Conservation (phyloP, 495 filamentous ascomycete species). For the Usnea hakonensis region DNA sequence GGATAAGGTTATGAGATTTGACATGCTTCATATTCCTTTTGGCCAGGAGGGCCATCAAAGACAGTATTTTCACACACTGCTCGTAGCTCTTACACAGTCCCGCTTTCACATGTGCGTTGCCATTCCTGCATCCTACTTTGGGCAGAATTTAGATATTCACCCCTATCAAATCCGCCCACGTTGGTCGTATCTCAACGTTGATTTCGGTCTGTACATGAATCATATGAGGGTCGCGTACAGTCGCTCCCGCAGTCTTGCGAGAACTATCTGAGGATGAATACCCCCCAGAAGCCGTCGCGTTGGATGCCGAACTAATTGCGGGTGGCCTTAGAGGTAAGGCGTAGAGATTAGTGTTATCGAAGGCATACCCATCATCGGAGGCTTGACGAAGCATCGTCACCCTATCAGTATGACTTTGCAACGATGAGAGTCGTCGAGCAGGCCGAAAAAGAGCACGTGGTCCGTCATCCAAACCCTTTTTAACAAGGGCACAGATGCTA, state of each 20-base stretch:
- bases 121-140: not conserved
- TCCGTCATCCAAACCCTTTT: not conserved
- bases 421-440: not conserved
- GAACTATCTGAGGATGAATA: not conserved
- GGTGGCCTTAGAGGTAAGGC: not conserved
- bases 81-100: not conserved
- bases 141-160: not conserved
- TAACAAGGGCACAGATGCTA: slow-evolving; percentile 5
- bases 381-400: not conserved
- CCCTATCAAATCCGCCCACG: not conserved
- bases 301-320: not conserved
- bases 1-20: too few relatives aligned
- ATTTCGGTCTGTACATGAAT: not conserved
- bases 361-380: not conserved
- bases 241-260: not conserved
- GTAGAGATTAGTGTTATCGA: not conserved
- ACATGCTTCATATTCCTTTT: too few relatives aligned
- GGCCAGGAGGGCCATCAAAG: not conserved
- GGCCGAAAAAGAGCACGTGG: not conserved
- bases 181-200: not conserved
- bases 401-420: not conserved
- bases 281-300: not conserved
- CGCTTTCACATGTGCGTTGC: too few relatives aligned
- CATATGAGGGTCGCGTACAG: not conserved
- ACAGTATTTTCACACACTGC: not conserved